phyloP scores from a whole-genome alignment of 2,329 filamentous ascomycete species.

The Didymella sp. region DNA sequence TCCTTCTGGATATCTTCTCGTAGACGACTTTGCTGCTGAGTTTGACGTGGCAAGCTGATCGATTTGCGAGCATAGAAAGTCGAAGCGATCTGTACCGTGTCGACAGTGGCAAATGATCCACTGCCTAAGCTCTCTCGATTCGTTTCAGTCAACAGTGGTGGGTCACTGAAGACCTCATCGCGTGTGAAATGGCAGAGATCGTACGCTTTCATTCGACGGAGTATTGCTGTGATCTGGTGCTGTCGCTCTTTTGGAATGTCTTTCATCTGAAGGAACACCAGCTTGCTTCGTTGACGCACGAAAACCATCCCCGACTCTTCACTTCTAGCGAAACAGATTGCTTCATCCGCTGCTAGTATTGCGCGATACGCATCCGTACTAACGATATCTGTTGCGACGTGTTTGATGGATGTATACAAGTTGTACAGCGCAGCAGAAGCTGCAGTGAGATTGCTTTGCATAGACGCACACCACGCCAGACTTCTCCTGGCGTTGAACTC shows the following conservation, averaged over 20 bases:
- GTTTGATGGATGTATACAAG: neutral
- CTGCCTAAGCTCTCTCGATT: neutral
- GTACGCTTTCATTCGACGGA: neutral
- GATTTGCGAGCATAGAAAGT: slow-evolving; percentile 1
- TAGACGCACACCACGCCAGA: slow-evolving; percentile 1
- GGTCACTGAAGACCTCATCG: neutral
- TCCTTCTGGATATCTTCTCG: neutral
- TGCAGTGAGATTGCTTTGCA: neutral
- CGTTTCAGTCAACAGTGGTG: neutral
- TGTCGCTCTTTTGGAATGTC: neutral
- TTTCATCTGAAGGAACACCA: neutral
- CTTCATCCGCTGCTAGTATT: neutral
- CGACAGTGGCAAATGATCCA: neutral
- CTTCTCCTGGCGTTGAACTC: neutral
- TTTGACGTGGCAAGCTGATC: neutral
- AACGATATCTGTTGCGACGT: neutral
- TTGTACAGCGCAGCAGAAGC: neutral
- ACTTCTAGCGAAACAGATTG: neutral
- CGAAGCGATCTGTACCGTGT: neutral
- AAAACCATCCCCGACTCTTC: neutral
- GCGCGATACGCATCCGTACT: neutral
- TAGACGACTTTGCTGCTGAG: too few species aligned
- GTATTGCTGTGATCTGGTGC: neutral
- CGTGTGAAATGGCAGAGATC: neutral
- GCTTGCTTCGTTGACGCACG: neutral